Percentiles rank a stretch among this genome's conserved stretches.
phyloP scores from a whole-genome alignment of 305 asterid species.

The Andrographis paniculata region DNA sequence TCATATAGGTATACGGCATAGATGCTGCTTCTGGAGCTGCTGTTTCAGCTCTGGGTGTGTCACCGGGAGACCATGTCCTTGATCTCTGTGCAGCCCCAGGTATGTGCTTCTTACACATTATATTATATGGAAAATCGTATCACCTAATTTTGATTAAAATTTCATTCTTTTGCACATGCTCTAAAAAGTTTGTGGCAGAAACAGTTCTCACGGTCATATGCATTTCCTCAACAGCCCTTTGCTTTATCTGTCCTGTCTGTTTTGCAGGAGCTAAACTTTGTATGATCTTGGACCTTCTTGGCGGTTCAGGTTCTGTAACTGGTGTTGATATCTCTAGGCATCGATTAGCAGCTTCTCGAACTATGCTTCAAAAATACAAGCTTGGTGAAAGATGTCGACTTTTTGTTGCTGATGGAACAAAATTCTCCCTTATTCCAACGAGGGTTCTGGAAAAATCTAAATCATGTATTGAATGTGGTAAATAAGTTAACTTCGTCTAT shows the following conservation, averaged over 20 bases:
- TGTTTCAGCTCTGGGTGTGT: slow-evolving; percentile 67
- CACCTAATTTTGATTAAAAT: slow-evolving; percentile 1
- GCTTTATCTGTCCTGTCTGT: slow-evolving; percentile 12
- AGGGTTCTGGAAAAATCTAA: slow-evolving; percentile 31
- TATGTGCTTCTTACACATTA: slow-evolving; percentile 23
- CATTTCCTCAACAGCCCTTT: neutral
- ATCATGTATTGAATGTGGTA: slow-evolving; percentile 34
- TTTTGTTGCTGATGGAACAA: slow-evolving; percentile 92
- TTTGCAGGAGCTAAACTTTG: slow-evolving; percentile 93
- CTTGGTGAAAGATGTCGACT: slow-evolving; percentile 79
- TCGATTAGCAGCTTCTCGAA: slow-evolving; percentile 88
- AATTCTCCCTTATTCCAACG: slow-evolving; percentile 59
- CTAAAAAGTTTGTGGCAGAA: no score
- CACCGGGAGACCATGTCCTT: slow-evolving; percentile 71
- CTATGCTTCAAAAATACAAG: slow-evolving; percentile 68
- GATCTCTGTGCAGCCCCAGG: slow-evolving; percentile 99
- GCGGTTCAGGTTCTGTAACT: slow-evolving; percentile 74
- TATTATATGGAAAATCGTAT: slow-evolving; percentile 6
- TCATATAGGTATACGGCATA: slow-evolving; percentile 79
- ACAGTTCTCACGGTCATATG: no score
- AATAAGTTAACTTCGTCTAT: slow-evolving; percentile 1
- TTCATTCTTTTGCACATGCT: no score
- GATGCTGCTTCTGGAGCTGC: slow-evolving; percentile 99
- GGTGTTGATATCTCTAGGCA: slow-evolving; percentile 86
- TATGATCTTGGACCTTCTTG: slow-evolving; percentile 81